Base-by-base conservation (phyloP, 169 alveolate species). In the Plasmodium vivax region DNA sequence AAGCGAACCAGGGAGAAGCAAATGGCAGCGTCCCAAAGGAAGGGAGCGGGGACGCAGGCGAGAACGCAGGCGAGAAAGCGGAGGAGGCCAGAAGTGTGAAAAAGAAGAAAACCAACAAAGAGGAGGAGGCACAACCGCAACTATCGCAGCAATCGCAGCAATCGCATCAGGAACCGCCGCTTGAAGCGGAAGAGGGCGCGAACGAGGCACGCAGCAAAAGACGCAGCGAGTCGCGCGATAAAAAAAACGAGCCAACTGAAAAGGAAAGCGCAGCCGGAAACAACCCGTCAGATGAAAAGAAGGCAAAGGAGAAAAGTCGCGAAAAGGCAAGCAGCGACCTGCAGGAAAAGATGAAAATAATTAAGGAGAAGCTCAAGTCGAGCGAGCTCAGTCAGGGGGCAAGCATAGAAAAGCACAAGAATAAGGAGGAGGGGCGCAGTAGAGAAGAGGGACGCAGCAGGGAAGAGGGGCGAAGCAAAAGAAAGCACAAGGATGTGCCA, bases 291-390 rank as follows among this genome's bases (percentile, higher is more conserved):
- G 83, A 83, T 41, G 68, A 83, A 83, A 58, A 84, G 38, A 84
- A 34, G 51, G 51, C n/a, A 19, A 82, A 14, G 54, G 88, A 82
- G 38, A 43, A 82, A 51, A 51, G 6, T 19, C 34, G 54, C 30
- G 77, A 54, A 54, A 38, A 54, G 41, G 23, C 19, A 54, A 84
- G 51, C 51, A 41, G 51, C 2, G 83, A 71, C 23, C 54, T 84
- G 6, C 72, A 84, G 27, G 83, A 84, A 84, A 83, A 83, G 72
- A 83, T 83, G 80, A 51, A 83, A 83, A 32, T 83, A 54, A 83
- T 83, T 83, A 83, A 83, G 45, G 91, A 83, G 73, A 83, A 83
- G 36, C n/a, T 83, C 36, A 54, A 54, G 14, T 83, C 91, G 58
- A 83, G 43, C 27, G 81, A 83, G 51, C 75, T 27, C 19, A 58